Evolutionary conservation across 768 basidiomycete genomes (phyloP).

Genomic region (Omphalotus guepiniiformis): DNA sequence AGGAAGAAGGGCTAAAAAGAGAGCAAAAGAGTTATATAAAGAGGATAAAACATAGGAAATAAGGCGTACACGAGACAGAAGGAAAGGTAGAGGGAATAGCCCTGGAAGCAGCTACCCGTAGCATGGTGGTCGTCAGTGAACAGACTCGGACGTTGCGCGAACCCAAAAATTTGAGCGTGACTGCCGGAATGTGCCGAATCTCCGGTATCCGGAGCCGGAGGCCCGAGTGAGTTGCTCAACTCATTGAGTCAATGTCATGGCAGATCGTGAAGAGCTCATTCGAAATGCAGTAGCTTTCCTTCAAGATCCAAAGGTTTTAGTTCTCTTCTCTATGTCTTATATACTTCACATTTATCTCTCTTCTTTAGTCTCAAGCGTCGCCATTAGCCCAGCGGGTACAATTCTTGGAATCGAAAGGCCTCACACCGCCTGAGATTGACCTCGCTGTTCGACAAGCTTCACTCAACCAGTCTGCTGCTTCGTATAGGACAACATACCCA

Average conservation of each 20-base stretch:
- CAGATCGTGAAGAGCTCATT: constrained; percentile 70
- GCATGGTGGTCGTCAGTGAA: constrained; percentile 31
- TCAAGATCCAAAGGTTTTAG: constrained; percentile 69
- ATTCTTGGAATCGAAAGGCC: constrained; percentile 94
- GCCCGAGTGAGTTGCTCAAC: too few relatives aligned
- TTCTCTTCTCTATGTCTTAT: neutral
- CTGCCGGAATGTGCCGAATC: neutral
- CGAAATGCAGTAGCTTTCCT: constrained; percentile 83
- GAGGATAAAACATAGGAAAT: neutral
- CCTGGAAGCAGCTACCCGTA: constrained; percentile 49
- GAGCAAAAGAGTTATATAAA: neutral
- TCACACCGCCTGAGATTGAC: constrained; percentile 82
- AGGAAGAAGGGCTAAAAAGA: constrained; percentile 19
- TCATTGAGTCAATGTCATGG: constrained; percentile 28
- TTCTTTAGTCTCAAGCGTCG: constrained; percentile 64
- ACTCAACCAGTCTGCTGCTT: constrained; percentile 16
- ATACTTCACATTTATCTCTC: neutral
- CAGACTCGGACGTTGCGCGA: neutral
- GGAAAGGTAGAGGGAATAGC: constrained; percentile 43
- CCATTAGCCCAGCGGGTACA: constrained; percentile 81
- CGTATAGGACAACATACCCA: constrained; percentile 28
- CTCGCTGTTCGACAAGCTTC: constrained; percentile 68
- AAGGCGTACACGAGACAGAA: constrained; percentile 40
- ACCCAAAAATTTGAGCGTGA: neutral
- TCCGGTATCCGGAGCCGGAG: neutral